phyloP scores from a whole-genome alignment of 768 basidiomycete genomes.

The Royoungia palumana region DNA sequence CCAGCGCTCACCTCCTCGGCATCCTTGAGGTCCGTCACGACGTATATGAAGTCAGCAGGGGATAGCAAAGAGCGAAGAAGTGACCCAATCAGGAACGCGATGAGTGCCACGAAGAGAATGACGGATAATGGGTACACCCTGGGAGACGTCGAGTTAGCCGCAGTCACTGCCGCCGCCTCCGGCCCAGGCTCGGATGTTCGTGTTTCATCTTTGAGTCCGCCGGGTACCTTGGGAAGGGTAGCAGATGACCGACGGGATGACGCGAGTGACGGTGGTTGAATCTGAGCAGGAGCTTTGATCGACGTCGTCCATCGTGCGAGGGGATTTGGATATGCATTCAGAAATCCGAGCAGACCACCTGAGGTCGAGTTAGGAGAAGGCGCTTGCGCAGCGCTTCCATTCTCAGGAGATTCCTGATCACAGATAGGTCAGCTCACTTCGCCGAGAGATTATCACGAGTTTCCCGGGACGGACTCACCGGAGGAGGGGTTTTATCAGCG shows the following conservation, averaged over 20 bases:
- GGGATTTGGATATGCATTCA: conserved; percentile 58
- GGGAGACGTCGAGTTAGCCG: conserved; percentile 3
- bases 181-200: neutral
- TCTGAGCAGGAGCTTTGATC: conserved; percentile 21
- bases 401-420: conserved; percentile 27
- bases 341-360: conserved; percentile 54
- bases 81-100: conserved; percentile 90
- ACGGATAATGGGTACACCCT: conserved; percentile 45
- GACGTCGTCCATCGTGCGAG: conserved; percentile 49
- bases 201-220: conserved; percentile 30
- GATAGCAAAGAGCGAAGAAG: conserved; percentile 83
- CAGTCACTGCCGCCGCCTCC: neutral
- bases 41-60: conserved; percentile 88
- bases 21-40: conserved; percentile 56
- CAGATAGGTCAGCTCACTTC: neutral
- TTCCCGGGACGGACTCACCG: conserved; percentile 17
- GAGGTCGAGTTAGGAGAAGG: conserved; percentile 22
- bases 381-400: conserved; percentile 19
- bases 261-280: conserved; percentile 18
- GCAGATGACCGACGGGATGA: conserved; percentile 25
- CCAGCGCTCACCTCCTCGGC: conserved; percentile 50
- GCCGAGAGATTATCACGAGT: too few species aligned
- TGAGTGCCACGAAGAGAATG: conserved; percentile 73
- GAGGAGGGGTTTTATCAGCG: conserved; percentile 14
- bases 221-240: conserved; percentile 33